A percentile compares a stretch with the other conserved stretches of the same genome.
Conservation (phyloP, 306 rosid genomes). For the Lagenaria siceraria region DNA sequence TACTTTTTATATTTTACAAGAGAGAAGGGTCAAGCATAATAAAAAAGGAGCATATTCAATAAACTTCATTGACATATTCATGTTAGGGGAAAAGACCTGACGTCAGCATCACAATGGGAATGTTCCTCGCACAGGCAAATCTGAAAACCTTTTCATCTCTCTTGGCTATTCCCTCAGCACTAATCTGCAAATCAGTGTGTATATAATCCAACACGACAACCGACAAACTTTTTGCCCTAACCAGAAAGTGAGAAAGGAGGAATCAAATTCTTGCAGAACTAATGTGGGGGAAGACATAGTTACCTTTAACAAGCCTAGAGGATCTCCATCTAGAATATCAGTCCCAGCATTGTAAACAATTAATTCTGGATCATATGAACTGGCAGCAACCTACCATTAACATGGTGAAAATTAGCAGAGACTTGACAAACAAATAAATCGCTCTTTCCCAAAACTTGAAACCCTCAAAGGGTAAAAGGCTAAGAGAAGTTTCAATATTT, state of each 20-base stretch:
- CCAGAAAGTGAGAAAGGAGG: not conserved
- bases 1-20: not conserved
- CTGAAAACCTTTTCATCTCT: conserved; percentile 89
- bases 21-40: not conserved
- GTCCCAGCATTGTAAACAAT: conserved; percentile 88
- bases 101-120: conserved; percentile 92
- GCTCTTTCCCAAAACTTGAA: not conserved
- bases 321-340: conserved; percentile 89
- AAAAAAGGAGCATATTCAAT: not conserved
- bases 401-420: not conserved
- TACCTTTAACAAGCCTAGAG: conserved; percentile 83
- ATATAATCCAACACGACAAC: conserved; percentile 7
- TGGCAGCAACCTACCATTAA: conserved; percentile 47
- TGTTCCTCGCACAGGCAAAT: conserved; percentile 58
- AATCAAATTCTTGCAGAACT: conserved; percentile 5
- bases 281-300: conserved; percentile 11
- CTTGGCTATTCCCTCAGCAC: conserved; percentile 63
- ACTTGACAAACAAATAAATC: not conserved
- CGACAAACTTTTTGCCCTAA: not conserved
- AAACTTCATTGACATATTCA: not conserved
- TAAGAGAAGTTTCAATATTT: not conserved
- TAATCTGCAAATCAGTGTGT: conserved; percentile 43
- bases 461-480: not conserved
- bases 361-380: conserved; percentile 59
- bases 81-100: conserved; percentile 44